phyloP scores from a whole-genome alignment of 208 protist genomes.

The Crithidia mellificae region DNA sequence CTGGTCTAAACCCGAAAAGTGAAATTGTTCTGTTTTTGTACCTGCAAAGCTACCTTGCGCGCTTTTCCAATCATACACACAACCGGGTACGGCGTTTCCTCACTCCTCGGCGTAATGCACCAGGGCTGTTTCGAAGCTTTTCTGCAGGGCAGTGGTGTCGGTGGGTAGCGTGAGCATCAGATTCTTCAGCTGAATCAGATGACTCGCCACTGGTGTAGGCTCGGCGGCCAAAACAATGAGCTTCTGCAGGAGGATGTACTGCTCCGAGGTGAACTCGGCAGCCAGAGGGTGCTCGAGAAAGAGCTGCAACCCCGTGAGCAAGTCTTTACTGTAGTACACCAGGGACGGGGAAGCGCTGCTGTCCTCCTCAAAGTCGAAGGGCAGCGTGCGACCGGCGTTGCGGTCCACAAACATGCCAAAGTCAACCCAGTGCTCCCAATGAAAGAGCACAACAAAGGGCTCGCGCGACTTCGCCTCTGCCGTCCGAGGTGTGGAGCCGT shows the following conservation, averaged over 20 bases:
- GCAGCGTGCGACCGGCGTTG: constrained; percentile 76
- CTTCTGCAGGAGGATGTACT: constrained; percentile 57
- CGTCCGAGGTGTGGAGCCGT: background rate
- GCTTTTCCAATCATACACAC: too few species aligned
- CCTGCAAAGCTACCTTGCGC: too few species aligned
- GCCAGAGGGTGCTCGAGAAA: constrained; percentile 60
- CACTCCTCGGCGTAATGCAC: constrained; percentile 27
- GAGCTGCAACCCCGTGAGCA: constrained; percentile 47
- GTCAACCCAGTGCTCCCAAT: constrained; percentile 85
- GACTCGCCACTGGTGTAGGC: constrained; percentile 70
- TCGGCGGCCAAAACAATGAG: constrained; percentile 62
- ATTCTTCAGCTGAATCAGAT: constrained; percentile 75
- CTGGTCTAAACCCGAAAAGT: too few species aligned
- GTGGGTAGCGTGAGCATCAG: constrained; percentile 61
- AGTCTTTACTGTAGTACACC: constrained; percentile 63
- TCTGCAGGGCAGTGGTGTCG: constrained; percentile 43
- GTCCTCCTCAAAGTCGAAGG: constrained; percentile 48
- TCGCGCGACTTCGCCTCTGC: constrained; percentile 7
- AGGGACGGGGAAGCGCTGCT: constrained; percentile 28
- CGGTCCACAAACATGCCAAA: constrained; percentile 90
- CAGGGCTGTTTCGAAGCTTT: constrained; percentile 47
- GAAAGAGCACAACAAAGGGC: constrained; percentile 60
- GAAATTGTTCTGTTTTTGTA: too few species aligned
- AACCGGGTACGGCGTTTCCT: too few species aligned
- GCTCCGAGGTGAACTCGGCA: constrained; percentile 50